Conservation (phyloP, 129 eudicot genomes). For the Flaveria trinervia region DNA sequence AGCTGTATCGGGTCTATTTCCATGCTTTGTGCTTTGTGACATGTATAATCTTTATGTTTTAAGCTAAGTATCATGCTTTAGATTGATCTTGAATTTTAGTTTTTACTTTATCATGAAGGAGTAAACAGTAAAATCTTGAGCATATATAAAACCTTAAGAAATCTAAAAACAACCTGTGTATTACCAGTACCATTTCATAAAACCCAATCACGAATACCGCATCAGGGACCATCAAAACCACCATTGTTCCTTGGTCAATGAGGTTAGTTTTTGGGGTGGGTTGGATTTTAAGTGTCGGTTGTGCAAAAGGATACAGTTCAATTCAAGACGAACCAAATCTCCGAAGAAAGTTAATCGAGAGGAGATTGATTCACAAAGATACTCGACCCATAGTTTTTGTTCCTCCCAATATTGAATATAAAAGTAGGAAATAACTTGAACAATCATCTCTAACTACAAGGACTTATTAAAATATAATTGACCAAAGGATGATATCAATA, state of each 20-base stretch:
- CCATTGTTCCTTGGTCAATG: slow-evolving; percentile 55
- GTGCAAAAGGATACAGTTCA: slow-evolving; percentile 30
- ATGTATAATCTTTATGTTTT: slow-evolving; percentile 15
- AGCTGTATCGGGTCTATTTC: slow-evolving; percentile 23
- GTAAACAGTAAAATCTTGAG: slow-evolving; percentile 71
- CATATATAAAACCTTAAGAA: slow-evolving; percentile 29
- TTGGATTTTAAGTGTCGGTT: slow-evolving; percentile 50
- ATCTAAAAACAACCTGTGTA: not conserved
- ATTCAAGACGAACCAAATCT: too few relatives aligned
- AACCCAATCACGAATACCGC: slow-evolving; percentile 53
- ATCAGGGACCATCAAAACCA: not conserved
- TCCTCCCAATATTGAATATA: too few relatives aligned
- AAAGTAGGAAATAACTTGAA: too few relatives aligned
- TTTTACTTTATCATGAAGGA: not conserved
- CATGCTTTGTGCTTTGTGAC: not conserved
- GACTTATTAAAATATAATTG: too few relatives aligned
- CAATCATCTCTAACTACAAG: too few relatives aligned
- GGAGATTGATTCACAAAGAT: too few relatives aligned
- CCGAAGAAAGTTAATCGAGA: too few relatives aligned
- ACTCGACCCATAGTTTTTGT: too few relatives aligned
- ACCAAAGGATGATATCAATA: too few relatives aligned
- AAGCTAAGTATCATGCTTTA: slow-evolving; percentile 11
- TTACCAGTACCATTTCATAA: slow-evolving; percentile 11
- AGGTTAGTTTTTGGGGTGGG: slow-evolving; percentile 58
- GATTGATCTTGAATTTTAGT: not conserved